Base-by-base conservation (phyloP, 495 filamentous ascomycete genomes). In the Amniculicola lignicola region DNA sequence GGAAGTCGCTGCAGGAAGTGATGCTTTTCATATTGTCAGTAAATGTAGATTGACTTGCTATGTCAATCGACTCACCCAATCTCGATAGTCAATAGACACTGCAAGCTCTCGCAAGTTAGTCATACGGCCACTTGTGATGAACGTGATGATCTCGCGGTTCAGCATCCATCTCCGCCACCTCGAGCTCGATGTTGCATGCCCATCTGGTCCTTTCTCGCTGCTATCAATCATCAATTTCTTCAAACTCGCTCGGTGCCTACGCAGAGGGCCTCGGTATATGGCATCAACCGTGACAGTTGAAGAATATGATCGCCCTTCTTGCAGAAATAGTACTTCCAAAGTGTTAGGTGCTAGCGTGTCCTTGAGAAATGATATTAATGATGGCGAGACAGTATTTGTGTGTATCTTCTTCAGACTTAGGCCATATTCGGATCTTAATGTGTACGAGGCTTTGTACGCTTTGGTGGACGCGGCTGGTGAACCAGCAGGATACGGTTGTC, bases 81-180 rank as follows among this genome's bases (percentile, higher is more conserved):
- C 88, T 54, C 80, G 85, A 68, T 85, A 89, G 51, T 90, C 82
- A 42, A 96, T 77, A 2, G 82, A 80, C 62, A 90, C 82, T 3
- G 86, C 84, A 10, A 96, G 71, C 66, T 96, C 90, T 38, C 78
- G 78, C 31, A 96, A 67, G 49, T 78, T 82, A 3, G 73, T 77
- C 89, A 96, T 94, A 41, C 84, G 82, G 4, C 89, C 89, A 67
- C 87, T 88, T 2, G 84, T 91, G 23, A 97, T 77, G 65, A 89
- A 96, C 0, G 76, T 74, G 29, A 95, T 65, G 24, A 91, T 78
- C 14, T 90, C 86, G 12, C 84, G 79, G 51, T 75, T 84, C 38
- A 91, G 78, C 70, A 85, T 84, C 91, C 91, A 97, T 55, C 83
- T 80, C 16, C 77, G 76, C 79, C 83, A 90, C 37, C 80, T 67